Evolutionary conservation across 2,329 filamentous ascomycete genomes (phyloP).

Genomic region (Akanthomyces dipterigenus): DNA sequence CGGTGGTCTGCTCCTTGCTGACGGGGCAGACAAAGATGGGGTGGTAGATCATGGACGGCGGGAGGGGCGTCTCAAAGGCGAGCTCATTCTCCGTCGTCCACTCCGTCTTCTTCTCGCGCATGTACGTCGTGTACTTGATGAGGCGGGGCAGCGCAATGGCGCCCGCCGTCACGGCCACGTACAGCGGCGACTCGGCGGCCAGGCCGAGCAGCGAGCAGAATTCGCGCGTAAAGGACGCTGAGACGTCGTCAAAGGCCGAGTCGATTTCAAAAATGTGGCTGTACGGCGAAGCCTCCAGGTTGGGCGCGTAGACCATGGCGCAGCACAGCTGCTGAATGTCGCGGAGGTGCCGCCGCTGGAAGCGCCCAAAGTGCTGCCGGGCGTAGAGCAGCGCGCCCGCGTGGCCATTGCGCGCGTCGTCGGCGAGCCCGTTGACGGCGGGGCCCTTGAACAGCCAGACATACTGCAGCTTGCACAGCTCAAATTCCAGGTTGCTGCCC

Average conservation of each 20-base stretch:
- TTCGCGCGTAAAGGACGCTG: constrained; percentile 82
- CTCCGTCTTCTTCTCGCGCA: constrained; percentile 83
- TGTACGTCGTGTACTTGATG: constrained; percentile 80
- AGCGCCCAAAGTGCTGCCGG: constrained; percentile 62
- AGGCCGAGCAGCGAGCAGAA: constrained; percentile 90
- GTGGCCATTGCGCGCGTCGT: constrained; percentile 48
- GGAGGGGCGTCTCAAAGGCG: constrained; percentile 64
- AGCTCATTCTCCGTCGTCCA: constrained; percentile 92
- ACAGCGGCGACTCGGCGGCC: constrained; percentile 85
- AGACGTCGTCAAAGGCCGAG: constrained; percentile 74
- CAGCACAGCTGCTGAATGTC: constrained; percentile 79
- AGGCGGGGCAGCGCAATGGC: constrained; percentile 85
- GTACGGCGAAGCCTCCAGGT: constrained; percentile 74
- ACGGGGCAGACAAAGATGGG: constrained; percentile 97
- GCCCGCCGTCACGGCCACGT: constrained; percentile 86
- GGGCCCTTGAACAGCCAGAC: constrained; percentile 75
- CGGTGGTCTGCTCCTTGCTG: constrained; percentile 91
- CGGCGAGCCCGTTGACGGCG: constrained; percentile 46
- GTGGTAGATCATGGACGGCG: constrained; percentile 67
- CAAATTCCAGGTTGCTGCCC: constrained; percentile 91
- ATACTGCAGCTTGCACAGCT: constrained; percentile 83
- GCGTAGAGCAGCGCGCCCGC: constrained; percentile 70
- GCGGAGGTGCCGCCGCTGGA: constrained; percentile 64
- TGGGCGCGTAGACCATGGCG: constrained; percentile 72
- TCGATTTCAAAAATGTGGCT: constrained; percentile 66